Evolutionary conservation across 352 stramenopile genomes (phyloP), one percentile per base, ranked within the genome.

Genomic region (Phytophthora pseudosyringae): DNA sequence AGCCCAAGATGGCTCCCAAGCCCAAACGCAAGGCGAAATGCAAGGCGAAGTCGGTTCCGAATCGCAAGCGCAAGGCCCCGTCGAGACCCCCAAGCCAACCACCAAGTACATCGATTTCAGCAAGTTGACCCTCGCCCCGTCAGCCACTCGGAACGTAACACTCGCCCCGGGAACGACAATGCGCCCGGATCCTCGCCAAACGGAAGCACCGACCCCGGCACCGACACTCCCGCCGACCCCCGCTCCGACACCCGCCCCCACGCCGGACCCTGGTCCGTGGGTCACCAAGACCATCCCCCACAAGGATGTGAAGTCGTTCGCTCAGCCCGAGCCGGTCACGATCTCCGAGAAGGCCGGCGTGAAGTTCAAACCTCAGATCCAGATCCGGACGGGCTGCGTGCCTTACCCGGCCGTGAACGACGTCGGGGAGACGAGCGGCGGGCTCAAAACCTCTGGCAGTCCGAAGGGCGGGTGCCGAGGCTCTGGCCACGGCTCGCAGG

Each of bases 41-140:
- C 40, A 46, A 10, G 4, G 29, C 46, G 29, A 54, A 32, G 46
- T 54, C 18, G 46, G 46, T 16, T 28, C 16, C 31, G n/a, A 12
- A 12, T 54, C 48, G 3, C 48, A 56, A 35, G 48, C 6, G 0
- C 33, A 45, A 45, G 13, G 48, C n/a, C 33, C 48, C 9, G 13
- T 32, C 9, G 48, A 56, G 5, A 56, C 32, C 4, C 33, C 48
- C 4, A 35, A 56, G 33, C 48, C 32, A 5, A 56, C 48, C 5
- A 56, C 10, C 1, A 56, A 56, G 48, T 56, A 56, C 48, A 45
- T 56, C 13, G 48, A 56, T 18, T 56, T 56, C 48, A 33, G 48
- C 15, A 54, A 54, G 15, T 31, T 54, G 29, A 54, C 46, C 16
- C 46, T 26, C 1, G 31, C 46, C 3, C 46, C 46, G 10, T 54